phyloP scores from a whole-genome alignment of 306 rosid species.

The Pyrus bretschneideri region DNA sequence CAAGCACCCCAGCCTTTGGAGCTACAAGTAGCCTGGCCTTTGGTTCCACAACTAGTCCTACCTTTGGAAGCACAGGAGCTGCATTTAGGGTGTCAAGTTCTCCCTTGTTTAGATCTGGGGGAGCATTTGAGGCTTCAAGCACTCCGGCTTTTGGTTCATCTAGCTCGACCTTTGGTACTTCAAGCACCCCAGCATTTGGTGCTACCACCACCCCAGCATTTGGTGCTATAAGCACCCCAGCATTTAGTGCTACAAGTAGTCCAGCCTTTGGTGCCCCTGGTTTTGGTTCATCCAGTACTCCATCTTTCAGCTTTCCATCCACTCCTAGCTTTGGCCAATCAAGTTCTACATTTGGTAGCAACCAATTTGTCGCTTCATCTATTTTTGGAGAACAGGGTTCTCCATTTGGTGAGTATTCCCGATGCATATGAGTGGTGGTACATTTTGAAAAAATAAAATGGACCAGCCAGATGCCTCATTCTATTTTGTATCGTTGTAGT shows the following conservation, averaged over 20 bases:
- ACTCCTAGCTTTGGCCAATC: constrained; percentile 68
- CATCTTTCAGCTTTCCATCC: constrained; percentile 60
- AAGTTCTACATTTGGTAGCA: constrained; percentile 49
- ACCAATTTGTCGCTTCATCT: constrained; percentile 22
- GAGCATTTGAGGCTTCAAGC: constrained; percentile 64
- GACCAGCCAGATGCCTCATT: not conserved
- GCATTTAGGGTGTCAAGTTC: constrained; percentile 54
- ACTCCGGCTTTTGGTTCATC: constrained; percentile 45
- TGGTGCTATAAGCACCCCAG: constrained; percentile 50
- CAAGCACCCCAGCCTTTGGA: constrained; percentile 42
- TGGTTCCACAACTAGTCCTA: constrained; percentile 56
- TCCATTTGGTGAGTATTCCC: constrained; percentile 56
- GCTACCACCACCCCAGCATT: constrained; percentile 37
- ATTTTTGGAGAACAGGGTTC: constrained; percentile 77
- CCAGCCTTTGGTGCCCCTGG: constrained; percentile 30
- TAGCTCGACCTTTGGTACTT: constrained; percentile 39
- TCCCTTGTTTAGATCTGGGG: constrained; percentile 55
- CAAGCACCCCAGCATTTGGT: constrained; percentile 56
- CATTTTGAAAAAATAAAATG: constrained; percentile 11
- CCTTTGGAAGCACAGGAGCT: constrained; percentile 55
- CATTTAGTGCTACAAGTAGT: constrained; percentile 36
- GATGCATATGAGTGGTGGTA: not conserved
- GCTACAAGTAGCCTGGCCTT: constrained; percentile 28
- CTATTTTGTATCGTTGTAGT: too few species aligned
- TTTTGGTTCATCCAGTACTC: constrained; percentile 65